Evolutionary conservation across 352 stramenopile species (phyloP).

Genomic region (Phytopythium chamaehyphon): DNA sequence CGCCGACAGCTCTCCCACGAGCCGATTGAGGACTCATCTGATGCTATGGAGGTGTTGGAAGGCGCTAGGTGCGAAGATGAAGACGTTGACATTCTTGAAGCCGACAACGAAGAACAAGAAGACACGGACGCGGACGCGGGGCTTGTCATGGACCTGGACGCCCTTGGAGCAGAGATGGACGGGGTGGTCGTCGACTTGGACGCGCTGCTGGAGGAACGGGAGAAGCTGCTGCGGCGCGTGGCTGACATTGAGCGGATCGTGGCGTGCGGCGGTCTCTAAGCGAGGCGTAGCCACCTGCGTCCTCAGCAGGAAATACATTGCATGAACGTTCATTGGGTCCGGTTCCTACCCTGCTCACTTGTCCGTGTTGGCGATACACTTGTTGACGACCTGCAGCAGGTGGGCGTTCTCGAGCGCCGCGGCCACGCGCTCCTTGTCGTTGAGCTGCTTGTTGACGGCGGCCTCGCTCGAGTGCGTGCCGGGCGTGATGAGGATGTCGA

Average conservation of each 20-base stretch:
- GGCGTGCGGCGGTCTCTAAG: constrained; percentile 9
- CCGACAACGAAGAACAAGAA: constrained; percentile 5
- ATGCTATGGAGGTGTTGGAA: constrained; percentile 26
- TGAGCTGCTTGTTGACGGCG: constrained; percentile 96
- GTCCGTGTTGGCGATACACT: constrained; percentile 93
- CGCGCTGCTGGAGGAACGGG: constrained; percentile 29
- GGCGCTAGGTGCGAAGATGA: not conserved
- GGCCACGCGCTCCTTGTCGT: constrained; percentile 95
- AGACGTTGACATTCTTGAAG: constrained; percentile 8
- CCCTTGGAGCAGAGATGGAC: not conserved
- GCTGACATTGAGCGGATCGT: constrained; percentile 33
- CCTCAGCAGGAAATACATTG: constrained; percentile 1
- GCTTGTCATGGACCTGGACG: not conserved
- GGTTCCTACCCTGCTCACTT: constrained; percentile 31
- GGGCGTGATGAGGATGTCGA: constrained; percentile 92
- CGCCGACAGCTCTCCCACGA: not conserved
- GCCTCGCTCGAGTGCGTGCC: constrained; percentile 94
- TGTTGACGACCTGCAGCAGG: constrained; percentile 95
- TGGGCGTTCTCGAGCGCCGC: constrained; percentile 96
- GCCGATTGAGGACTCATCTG: constrained; percentile 27
- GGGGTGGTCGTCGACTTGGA: constrained; percentile 10
- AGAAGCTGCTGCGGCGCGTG: constrained; percentile 33
- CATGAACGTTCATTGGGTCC: not conserved
- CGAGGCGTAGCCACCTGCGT: constrained; percentile 30
- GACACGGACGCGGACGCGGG: not conserved